A percentile compares a stretch with the other conserved stretches of the same genome.
Conservation (phyloP, 2,329 filamentous ascomycete genomes). For the Stachybotrys elegans region DNA sequence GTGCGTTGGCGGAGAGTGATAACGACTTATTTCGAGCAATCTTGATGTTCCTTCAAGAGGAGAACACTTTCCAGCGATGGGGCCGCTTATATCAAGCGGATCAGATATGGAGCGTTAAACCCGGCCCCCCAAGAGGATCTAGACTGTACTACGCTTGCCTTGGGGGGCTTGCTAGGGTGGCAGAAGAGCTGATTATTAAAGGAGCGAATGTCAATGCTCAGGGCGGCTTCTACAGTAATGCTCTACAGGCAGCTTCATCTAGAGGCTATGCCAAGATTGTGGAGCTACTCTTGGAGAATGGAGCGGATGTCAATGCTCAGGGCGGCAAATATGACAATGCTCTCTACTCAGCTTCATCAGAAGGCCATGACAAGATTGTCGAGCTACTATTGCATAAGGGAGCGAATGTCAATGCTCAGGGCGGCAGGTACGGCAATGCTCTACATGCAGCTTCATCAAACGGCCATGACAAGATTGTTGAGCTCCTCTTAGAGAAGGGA, state of each 20-base stretch:
- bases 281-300: background rate
- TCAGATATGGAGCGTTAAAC: background rate
- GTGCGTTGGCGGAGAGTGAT: background rate
- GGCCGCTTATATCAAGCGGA: background rate
- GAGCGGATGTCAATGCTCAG: background rate
- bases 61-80: background rate
- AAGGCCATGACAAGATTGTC: background rate
- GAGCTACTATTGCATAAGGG: background rate
- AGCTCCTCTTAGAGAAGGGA: background rate
- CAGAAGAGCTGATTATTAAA: background rate
- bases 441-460: background rate
- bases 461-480: background rate
- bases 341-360: background rate
- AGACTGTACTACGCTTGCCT: slow-evolving; percentile 1
- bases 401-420: background rate
- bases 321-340: background rate
- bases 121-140: background rate
- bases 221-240: background rate
- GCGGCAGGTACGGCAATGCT: background rate
- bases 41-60: background rate
- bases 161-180: background rate
- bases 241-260: background rate
- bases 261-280: background rate
- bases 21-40: background rate
- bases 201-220: background rate